Percentiles rank a stretch among this genome's conserved stretches.
These are phyloP conservation scores for Trichoderma erinaceum DNA, from an alignment of 495 filamentous ascomycete genomes.

Conservation along the genomic window DNA sequence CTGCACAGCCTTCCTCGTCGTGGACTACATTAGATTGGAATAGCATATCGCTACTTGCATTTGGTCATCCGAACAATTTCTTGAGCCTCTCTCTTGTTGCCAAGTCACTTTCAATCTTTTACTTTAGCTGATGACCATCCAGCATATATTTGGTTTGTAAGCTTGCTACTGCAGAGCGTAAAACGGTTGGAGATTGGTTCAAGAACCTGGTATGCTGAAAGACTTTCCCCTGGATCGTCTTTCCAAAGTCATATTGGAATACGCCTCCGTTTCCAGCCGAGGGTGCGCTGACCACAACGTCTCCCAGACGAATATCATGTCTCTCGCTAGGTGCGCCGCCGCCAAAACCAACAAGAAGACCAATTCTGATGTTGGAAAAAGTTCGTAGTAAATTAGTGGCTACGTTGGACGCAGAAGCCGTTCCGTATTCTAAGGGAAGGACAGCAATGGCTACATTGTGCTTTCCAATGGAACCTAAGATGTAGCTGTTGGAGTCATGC, in stretches of 20 bases:
- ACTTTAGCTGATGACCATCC: conserved; percentile 23
- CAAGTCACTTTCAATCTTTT: conserved; percentile 22
- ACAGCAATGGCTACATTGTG: conserved; percentile 41
- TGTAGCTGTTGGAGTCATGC: conserved; percentile 33
- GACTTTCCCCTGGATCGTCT: conserved; percentile 23
- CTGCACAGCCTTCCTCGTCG: background rate
- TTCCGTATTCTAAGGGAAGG: conserved; percentile 36
- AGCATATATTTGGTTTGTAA: conserved; percentile 20
- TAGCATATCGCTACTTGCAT: conserved; percentile 25
- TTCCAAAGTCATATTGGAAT: conserved; percentile 30
- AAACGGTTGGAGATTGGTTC: conserved; percentile 29
- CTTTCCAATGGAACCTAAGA: conserved; percentile 34
- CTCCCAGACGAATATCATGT: conserved; percentile 31
- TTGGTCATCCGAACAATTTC: conserved; percentile 26
- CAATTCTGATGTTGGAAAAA: conserved; percentile 36
- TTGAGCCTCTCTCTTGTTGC: conserved; percentile 22
- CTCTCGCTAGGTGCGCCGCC: conserved; percentile 32
- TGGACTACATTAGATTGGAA: conserved; percentile 26
- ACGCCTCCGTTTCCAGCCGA: conserved; percentile 21
- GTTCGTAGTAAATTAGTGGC: conserved; percentile 31
- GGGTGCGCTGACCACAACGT: conserved; percentile 24
- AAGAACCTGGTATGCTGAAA: conserved; percentile 28
- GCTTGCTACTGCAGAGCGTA: conserved; percentile 21
- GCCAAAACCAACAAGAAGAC: conserved; percentile 45
- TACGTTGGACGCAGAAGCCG: conserved; percentile 26